phyloP scores from a whole-genome alignment of 73 alveolate species.

The Uronychia binucleata region DNA sequence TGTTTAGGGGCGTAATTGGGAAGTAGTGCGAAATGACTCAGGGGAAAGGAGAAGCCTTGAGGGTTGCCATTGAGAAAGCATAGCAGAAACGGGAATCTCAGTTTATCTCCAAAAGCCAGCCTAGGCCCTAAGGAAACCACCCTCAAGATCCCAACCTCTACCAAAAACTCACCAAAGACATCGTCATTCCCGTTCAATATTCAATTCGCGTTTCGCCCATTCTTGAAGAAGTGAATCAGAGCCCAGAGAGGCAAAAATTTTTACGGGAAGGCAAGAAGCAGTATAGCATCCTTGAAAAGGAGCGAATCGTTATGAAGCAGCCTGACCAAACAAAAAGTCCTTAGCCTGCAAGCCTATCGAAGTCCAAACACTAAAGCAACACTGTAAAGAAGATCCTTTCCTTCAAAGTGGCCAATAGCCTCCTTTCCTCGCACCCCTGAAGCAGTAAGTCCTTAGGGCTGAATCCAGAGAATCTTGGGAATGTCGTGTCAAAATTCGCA shows the following conservation, averaged over 20 bases:
- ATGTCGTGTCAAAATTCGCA: constrained; percentile 51
- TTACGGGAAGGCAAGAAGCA: background rate
- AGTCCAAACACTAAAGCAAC: background rate
- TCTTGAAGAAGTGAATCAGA: background rate
- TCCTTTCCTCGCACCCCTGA: background rate
- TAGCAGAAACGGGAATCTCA: background rate
- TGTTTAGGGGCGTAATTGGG: background rate
- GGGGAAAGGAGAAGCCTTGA: background rate
- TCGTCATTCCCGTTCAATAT: background rate
- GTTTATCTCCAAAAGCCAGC: background rate
- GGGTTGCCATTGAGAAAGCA: background rate
- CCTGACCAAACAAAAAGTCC: background rate
- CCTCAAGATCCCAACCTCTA: background rate
- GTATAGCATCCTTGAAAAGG: background rate
- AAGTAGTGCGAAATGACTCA: background rate
- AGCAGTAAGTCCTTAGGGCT: no score
- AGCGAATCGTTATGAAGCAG: background rate
- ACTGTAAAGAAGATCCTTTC: background rate
- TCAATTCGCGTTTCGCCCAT: background rate
- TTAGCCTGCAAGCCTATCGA: background rate
- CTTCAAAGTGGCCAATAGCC: background rate
- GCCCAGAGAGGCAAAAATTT: background rate
- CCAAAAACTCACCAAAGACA: background rate
- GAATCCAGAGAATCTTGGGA: background rate
- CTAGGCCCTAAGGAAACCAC: no score